phyloP scores from a whole-genome alignment of 306 rosid genomes.

The Corylus americana region DNA sequence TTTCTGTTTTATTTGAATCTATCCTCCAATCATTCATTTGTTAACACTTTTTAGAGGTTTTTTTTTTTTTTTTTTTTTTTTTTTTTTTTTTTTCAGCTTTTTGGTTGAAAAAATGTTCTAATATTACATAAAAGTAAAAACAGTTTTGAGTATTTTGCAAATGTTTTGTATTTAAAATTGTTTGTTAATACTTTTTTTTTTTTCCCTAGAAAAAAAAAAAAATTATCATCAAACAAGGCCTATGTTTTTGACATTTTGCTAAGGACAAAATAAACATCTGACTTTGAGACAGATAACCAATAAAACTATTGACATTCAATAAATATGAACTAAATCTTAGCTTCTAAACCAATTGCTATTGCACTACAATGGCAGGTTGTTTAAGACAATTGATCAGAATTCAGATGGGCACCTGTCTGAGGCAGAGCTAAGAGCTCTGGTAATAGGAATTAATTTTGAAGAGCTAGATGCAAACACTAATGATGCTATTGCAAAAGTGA shows the following conservation, averaged over 20 bases:
- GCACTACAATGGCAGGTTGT: slow-evolving; percentile 32
- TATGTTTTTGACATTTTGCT: too few species aligned
- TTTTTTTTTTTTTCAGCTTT: too few species aligned
- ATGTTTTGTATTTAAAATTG: too few species aligned
- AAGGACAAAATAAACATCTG: too few species aligned
- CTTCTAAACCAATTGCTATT: slow-evolving; percentile 11
- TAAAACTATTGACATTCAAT: neutral
- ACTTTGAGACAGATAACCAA: neutral
- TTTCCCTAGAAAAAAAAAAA: too few species aligned
- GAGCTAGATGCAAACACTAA: slow-evolving; percentile 27
- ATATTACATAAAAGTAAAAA: too few species aligned
- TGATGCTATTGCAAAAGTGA: slow-evolving; percentile 30
- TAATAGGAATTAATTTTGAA: slow-evolving; percentile 39
- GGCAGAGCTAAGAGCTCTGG: slow-evolving; percentile 38
- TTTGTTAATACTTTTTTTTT: too few species aligned
- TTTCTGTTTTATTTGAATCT: neutral
- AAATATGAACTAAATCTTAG: neutral
- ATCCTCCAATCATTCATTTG: neutral
- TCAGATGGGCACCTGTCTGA: slow-evolving; percentile 32
- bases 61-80: too few species aligned
- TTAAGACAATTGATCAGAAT: slow-evolving; percentile 33
- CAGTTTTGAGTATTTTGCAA: too few species aligned
- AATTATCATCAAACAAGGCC: too few species aligned
- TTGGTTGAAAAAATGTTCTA: too few species aligned
- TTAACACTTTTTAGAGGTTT: too few species aligned